A percentile compares a stretch with the other conserved stretches of the same genome.
phyloP scores from a whole-genome alignment of 2,329 filamentous ascomycete species.

The Fusarium goolgardi region DNA sequence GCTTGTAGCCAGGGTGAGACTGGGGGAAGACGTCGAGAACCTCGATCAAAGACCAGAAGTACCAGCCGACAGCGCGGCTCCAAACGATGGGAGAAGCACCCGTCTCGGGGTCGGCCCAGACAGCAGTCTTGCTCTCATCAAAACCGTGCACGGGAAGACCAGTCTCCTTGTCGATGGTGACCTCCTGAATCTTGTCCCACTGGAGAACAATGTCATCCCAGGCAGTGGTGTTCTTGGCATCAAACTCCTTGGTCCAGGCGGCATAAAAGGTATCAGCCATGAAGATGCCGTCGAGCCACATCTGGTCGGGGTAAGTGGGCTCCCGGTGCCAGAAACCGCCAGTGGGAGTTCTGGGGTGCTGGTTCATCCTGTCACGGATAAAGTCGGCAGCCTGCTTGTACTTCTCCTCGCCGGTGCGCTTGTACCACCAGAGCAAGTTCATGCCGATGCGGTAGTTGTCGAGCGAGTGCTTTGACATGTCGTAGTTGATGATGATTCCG shows the following conservation, averaged over 20 bases:
- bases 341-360: constrained; percentile 60
- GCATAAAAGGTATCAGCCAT: constrained; percentile 62
- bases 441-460: constrained; percentile 66
- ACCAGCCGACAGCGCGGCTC: constrained; percentile 67
- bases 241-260: constrained; percentile 54
- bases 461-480: constrained; percentile 60
- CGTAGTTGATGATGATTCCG: constrained; percentile 61
- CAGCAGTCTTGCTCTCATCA: constrained; percentile 59
- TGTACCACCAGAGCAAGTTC: constrained; percentile 63
- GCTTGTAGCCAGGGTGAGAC: constrained; percentile 51
- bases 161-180: constrained; percentile 53
- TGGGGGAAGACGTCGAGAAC: constrained; percentile 60
- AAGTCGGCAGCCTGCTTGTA: constrained; percentile 61
- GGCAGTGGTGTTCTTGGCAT: constrained; percentile 53
- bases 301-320: constrained; percentile 60
- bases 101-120: constrained; percentile 63
- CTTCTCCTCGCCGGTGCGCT: constrained; percentile 58
- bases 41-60: constrained; percentile 63
- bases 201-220: constrained; percentile 60
- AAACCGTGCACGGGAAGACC: constrained; percentile 66
- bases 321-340: constrained; percentile 67
- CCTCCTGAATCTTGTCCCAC: constrained; percentile 58
- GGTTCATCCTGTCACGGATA: constrained; percentile 59
- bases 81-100: constrained; percentile 65
- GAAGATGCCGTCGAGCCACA: constrained; percentile 65